Evolutionary conservation across 495 filamentous ascomycete genomes (phyloP).

Genomic region (Jackrogersella multiformis): DNA sequence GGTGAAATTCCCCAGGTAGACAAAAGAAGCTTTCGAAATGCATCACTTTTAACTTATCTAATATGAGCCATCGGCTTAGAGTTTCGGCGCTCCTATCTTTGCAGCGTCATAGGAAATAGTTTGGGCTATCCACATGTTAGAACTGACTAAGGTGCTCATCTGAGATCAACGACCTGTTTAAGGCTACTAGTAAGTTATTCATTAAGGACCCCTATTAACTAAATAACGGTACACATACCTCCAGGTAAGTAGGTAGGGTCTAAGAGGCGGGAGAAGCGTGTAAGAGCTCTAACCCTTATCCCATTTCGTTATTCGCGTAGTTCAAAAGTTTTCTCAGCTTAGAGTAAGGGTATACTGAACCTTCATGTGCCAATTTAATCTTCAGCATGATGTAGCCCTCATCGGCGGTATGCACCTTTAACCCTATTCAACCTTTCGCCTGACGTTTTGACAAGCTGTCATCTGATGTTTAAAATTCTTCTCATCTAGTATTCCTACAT

Average conservation of each 20-base stretch:
- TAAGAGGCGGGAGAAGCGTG: too few species aligned
- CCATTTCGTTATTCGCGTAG: neutral
- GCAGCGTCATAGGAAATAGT: neutral
- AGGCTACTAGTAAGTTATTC: too few species aligned
- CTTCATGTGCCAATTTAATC: slow-evolving; percentile 20
- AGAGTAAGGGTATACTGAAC: slow-evolving; percentile 2
- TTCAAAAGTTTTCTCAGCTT: neutral
- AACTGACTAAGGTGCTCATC: too few species aligned
- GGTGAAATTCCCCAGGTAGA: too few species aligned
- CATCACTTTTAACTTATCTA: neutral
- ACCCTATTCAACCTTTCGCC: slow-evolving; percentile 30
- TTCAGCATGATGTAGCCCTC: slow-evolving; percentile 13
- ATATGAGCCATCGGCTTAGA: neutral
- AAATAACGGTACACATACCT: too few species aligned
- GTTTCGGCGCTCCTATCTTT: slow-evolving; percentile 8
- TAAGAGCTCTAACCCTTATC: too few species aligned
- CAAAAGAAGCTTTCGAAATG: slow-evolving; percentile 8
- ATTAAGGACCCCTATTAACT: too few species aligned
- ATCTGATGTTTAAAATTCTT: slow-evolving; percentile 18
- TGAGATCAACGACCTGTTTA: too few species aligned
- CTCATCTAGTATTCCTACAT: slow-evolving; percentile 9
- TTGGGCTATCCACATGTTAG: too few species aligned
- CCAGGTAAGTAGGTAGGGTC: too few species aligned
- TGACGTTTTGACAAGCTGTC: slow-evolving; percentile 27
- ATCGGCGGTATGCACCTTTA: slow-evolving; percentile 12